Evolutionary conservation across 140 eudicot species (phyloP).

Genomic region (Cichorium intybus): DNA sequence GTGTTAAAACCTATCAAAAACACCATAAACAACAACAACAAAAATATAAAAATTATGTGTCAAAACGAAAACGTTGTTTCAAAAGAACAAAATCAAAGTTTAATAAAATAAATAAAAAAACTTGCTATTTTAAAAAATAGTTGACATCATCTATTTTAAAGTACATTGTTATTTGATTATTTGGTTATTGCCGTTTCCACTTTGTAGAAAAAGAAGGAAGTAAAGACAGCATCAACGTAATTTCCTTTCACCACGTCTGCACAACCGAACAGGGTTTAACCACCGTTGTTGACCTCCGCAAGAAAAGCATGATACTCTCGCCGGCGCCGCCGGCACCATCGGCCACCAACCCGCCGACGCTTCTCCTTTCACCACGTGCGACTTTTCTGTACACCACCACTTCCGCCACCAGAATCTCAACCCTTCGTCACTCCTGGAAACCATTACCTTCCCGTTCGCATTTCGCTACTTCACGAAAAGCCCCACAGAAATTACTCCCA

Average conservation of each 20-base stretch:
- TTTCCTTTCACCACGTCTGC: slow-evolving; percentile 15
- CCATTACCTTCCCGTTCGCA: slow-evolving; percentile 24
- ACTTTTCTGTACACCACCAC: slow-evolving; percentile 13
- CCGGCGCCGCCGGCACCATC: slow-evolving; percentile 31
- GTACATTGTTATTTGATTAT: background rate
- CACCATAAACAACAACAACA: no score
- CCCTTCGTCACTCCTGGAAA: slow-evolving; percentile 18
- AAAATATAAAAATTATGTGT: no score
- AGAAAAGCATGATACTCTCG: slow-evolving; percentile 16
- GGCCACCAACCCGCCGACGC: slow-evolving; percentile 12
- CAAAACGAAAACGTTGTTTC: no score
- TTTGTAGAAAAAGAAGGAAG: background rate
- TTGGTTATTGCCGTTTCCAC: background rate
- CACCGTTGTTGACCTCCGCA: slow-evolving; percentile 20
- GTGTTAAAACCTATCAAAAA: no score
- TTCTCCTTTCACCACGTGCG: slow-evolving; percentile 25
- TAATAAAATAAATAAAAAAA: no score
- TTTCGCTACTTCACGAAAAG: slow-evolving; percentile 14
- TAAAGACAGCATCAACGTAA: background rate
- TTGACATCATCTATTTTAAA: no score
- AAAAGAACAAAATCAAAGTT: no score
- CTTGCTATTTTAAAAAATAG: no score
- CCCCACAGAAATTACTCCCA: slow-evolving; percentile 5
- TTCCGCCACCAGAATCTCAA: slow-evolving; percentile 15
- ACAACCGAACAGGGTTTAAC: slow-evolving; percentile 6